Percentiles rank a stretch among this genome's conserved stretches.
Evolutionary conservation across 2,329 filamentous ascomycete species (phyloP).

Genomic region (Sarocladium strictum): DNA sequence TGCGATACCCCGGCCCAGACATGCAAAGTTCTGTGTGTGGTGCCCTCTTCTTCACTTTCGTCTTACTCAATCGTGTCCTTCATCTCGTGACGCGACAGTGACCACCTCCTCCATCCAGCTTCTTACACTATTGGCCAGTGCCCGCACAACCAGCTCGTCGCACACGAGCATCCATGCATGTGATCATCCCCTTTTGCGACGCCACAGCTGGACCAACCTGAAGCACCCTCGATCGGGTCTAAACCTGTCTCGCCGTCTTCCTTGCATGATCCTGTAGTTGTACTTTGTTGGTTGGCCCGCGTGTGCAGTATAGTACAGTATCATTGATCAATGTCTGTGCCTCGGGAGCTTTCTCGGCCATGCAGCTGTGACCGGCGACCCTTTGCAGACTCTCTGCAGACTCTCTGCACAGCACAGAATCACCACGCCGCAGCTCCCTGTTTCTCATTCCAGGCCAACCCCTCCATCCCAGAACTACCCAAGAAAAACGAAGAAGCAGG

Average conservation of each 20-base stretch:
- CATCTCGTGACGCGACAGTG: not conserved
- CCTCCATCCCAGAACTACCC: conserved; percentile 2
- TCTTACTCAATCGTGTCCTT: conserved; percentile 1
- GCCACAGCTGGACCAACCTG: conserved; percentile 1
- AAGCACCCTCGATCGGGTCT: not conserved
- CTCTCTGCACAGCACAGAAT: too few relatives aligned
- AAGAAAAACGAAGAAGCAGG: too few relatives aligned
- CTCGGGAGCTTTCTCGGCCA: conserved; percentile 6
- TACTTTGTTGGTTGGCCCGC: not conserved
- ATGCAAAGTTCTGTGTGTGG: not conserved
- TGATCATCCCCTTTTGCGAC: not conserved
- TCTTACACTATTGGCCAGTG: not conserved
- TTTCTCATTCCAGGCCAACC: conserved; percentile 3
- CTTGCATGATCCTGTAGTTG: not conserved
- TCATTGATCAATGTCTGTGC: not conserved
- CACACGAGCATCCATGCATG: not conserved
- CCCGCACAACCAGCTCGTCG: not conserved
- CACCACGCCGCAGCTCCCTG: too few relatives aligned
- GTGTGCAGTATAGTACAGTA: not conserved
- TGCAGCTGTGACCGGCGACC: not conserved
- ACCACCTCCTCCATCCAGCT: not conserved
- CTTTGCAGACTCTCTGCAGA: too few relatives aligned
- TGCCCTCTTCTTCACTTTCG: not conserved
- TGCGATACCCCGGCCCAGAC: conserved; percentile 4
- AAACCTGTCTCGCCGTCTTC: not conserved